Base-by-base conservation (phyloP, 2,329 filamentous ascomycete species). In the Talaromyces funiculosus region DNA sequence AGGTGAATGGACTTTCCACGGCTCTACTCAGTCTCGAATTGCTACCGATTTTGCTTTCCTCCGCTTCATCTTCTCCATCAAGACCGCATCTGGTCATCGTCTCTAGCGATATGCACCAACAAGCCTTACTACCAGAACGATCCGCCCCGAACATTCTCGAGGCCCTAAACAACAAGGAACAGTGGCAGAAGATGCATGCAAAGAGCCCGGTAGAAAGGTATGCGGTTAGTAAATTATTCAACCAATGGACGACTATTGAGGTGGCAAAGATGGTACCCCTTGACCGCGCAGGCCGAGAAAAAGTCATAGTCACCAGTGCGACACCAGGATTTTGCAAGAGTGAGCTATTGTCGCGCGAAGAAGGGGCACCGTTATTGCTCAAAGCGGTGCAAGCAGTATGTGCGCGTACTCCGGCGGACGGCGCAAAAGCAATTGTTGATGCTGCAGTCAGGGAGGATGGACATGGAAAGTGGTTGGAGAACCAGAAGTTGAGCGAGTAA, bases 1-100 rank as follows among this genome's bases (percentile, higher is more conserved):
- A 77, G 0, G 74, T 80, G 58, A 84, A 84, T 61, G 78, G 81
- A n/a, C 68, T 84, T 51, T 73, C 72, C 9, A 82, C 80, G 0
- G 77, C 82, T 61, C 67, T 84, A 16, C 71, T 84, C 0, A 77
- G 75, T 0, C 62, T 61, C 26, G 43, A 61, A 35, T 14, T 61
- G 45, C 59, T 61, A 10, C 59, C 59, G 2, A 51, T 61, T 20
- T 42, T 61, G 24, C 33, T 57, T 10, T 49, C 35, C 5, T 49
- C 35, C n/a, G 55, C 59, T 26, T 24, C 43, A 6, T 20, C 47
- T 57, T 9, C 57, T 47, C 62, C 59, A 31, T 38, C 47, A 35
- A 62, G 9, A 16, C 61, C 62, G 10, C 53, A 37, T 24, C n/a
- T 64, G 0, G 49, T 62, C 18, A 63, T 68, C 26, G 61, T 62